Conservation (phyloP, 352 stramenopile species). For the Pythium dissimile region DNA sequence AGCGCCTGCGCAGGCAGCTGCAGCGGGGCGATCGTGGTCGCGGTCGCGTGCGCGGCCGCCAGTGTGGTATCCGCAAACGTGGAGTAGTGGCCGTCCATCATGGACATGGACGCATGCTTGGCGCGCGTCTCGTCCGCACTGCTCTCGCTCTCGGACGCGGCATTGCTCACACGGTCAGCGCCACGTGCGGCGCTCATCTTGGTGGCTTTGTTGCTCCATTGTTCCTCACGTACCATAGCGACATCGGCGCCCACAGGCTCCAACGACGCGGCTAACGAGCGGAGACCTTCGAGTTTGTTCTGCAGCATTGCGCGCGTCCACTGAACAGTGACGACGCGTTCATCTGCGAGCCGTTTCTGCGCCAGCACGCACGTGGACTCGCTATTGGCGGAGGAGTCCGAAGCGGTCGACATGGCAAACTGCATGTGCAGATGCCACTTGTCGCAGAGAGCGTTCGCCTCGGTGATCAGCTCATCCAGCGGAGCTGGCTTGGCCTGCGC, state of each 20-base stretch:
- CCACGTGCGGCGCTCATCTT: conserved; percentile 2
- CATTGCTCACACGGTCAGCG: conserved; percentile 8
- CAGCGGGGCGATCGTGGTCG: conserved; percentile 7
- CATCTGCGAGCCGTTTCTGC: conserved; percentile 41
- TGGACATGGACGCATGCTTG: conserved; percentile 17
- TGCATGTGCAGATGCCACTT: conserved; percentile 52
- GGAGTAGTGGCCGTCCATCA: conserved; percentile 17
- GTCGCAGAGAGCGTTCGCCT: conserved; percentile 59
- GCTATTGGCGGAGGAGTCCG: background rate
- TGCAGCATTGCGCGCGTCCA: conserved; percentile 45
- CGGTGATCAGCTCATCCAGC: conserved; percentile 28
- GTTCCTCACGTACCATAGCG: background rate
- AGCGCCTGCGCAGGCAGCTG: conserved; percentile 3
- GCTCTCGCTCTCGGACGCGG: conserved; percentile 5
- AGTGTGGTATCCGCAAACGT: conserved; percentile 17
- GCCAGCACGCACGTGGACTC: conserved; percentile 27
- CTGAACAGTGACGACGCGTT: conserved; percentile 39
- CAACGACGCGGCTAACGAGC: conserved; percentile 41
- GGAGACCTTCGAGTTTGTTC: conserved; percentile 42
- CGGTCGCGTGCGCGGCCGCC: background rate
- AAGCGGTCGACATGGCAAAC: background rate
- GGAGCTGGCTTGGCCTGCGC: background rate
- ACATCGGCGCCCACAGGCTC: conserved; percentile 4
- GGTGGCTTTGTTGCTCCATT: background rate
- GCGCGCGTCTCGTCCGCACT: conserved; percentile 12